Evolutionary conservation across 2,329 filamentous ascomycete genomes (phyloP).

Genomic region (Penicillium sp.): DNA sequence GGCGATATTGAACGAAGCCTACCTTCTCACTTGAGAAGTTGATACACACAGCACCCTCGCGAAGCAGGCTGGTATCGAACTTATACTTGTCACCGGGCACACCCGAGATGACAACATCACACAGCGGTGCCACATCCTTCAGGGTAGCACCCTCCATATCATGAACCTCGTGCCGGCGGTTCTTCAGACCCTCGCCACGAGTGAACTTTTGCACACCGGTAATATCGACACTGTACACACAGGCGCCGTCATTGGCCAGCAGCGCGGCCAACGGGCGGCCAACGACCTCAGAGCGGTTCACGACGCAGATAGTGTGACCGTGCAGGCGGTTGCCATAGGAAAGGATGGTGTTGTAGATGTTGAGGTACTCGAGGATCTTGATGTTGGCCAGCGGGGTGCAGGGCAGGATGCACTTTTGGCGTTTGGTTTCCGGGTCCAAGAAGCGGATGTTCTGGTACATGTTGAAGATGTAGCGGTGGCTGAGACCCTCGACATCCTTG

Average conservation of each 20-base stretch:
- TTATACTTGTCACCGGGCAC: constrained; percentile 89
- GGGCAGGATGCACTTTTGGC: constrained; percentile 88
- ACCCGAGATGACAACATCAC: constrained; percentile 92
- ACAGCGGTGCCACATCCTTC: constrained; percentile 79
- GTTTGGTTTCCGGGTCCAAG: constrained; percentile 66
- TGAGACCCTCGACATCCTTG: constrained; percentile 96
- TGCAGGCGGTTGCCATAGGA: constrained; percentile 91
- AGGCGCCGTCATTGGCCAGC: constrained; percentile 92
- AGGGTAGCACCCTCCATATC: constrained; percentile 79
- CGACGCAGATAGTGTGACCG: constrained; percentile 91
- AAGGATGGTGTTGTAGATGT: constrained; percentile 94
- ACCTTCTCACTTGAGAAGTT: constrained; percentile 93
- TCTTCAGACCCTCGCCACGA: constrained; percentile 81
- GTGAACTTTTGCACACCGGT: constrained; percentile 91
- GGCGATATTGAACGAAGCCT: constrained; percentile 16
- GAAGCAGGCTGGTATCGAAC: constrained; percentile 78
- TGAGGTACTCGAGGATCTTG: constrained; percentile 93
- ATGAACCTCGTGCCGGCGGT: constrained; percentile 80
- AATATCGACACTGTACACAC: constrained; percentile 92
- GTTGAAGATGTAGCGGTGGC: constrained; percentile 94
- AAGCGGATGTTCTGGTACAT: constrained; percentile 99
- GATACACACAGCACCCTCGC: constrained; percentile 94
- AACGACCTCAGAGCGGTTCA: constrained; percentile 95
- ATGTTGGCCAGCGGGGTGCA: constrained; percentile 95
- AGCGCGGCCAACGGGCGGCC: constrained; percentile 89